Evolutionary conservation across 1,139 yeast genomes (phyloP), one percentile per base, ranked within the genome.

Genomic region (Yamadazyma taylorii): DNA sequence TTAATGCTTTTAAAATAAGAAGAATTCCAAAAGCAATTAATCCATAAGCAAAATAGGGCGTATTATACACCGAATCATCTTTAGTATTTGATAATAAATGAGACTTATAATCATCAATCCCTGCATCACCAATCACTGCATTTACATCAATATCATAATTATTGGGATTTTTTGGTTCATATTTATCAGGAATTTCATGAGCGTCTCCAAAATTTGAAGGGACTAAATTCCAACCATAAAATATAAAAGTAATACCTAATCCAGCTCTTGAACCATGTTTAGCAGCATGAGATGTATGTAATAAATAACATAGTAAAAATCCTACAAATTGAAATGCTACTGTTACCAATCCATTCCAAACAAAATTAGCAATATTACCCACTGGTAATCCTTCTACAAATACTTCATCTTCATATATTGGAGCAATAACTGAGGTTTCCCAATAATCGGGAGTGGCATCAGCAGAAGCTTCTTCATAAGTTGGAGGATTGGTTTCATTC

Each of bases 241-340:
- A 78, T 33, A 90, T 69, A 48, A 94, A 76, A 0, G 96, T 89
- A 39, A 87, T 60, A 2, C 98, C 98, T 39, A 92, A 67, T 0
- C 99, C 99, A 11, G 92, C 86, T 42, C 96, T 72, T 2, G 97
- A 84, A 6, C 99, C 99, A 52, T 90, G 92, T 55, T 88, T 88
- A 4, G 97, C 96, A 5, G 97, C 97, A 56, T 92, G 98, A 2
- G 97, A 87, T 1, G 98, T 90, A 62, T 92, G 98, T 39, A 94
- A 68, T 34, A 92, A 67, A 58, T 90, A 92, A 17, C 98, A 90
- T 38, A 92, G 71, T 36, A 92, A 73, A 60, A 94, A 94, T 5
- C 98, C 99, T 26, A 92, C 84, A 57, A 87, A 87, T 60, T 92
- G 97, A 66, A 92, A 92, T 29, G 95, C 87, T 11, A 88, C 76